phyloP scores from a whole-genome alignment of 1,284 basidiomycete species.

The Apiotrichum sp. region DNA sequence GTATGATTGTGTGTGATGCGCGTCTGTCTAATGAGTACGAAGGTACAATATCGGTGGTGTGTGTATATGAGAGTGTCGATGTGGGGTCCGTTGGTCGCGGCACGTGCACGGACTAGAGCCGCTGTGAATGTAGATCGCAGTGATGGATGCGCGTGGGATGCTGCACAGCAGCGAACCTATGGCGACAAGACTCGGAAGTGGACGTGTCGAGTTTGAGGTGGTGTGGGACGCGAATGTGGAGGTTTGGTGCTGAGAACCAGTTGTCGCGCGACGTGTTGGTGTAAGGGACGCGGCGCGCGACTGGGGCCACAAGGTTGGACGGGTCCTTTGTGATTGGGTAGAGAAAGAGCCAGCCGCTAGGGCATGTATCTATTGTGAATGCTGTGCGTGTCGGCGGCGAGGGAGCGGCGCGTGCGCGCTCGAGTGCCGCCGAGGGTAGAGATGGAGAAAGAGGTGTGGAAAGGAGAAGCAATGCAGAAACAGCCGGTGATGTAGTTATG shows the following conservation, averaged over 20 bases:
- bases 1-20: too few relatives aligned
- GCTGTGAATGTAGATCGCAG: too few relatives aligned
- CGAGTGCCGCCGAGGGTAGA: background rate
- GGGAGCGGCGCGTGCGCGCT: background rate
- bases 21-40: too few relatives aligned
- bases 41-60: background rate
- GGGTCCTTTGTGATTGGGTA: background rate
- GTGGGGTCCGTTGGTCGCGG: too few relatives aligned
- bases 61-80: background rate
- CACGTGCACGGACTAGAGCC: too few relatives aligned
- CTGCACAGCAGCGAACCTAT: too few relatives aligned
- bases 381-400: background rate
- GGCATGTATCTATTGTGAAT: too few relatives aligned
- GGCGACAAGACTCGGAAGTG: too few relatives aligned
- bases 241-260: background rate
- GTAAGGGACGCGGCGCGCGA: background rate
- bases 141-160: too few relatives aligned
- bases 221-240: background rate
- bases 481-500: too few relatives aligned
- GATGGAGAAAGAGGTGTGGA: background rate
- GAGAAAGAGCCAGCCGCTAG: too few relatives aligned
- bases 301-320: background rate
- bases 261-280: background rate
- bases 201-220: too few relatives aligned
- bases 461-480: background rate